Base-by-base conservation (phyloP, 495 filamentous ascomycete species). In the Tirmania nivea region DNA sequence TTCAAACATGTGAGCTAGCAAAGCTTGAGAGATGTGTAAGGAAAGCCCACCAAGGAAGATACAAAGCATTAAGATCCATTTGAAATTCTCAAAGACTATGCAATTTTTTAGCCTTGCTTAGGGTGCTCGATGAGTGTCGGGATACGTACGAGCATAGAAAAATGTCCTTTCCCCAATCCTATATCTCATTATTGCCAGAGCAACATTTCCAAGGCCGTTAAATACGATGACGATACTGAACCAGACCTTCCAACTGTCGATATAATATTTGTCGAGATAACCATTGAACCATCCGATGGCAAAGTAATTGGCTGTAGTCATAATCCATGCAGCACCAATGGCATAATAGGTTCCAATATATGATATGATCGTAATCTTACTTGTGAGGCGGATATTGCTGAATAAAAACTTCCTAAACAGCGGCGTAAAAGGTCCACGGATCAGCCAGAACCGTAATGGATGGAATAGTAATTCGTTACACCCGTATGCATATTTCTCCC, bases 281-380 rank as follows among this genome's bases (percentile, higher is more conserved):
- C 77, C 80, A 62, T 77, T 79, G 70, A 77, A 83, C 78, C 78
- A 82, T 52, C 81, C 83, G 52, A 83, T 75, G 51, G 83, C 67
- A 69, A 87, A 83, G 66, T 86, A 88, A 68, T 88, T 88, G 57
- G 71, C 69, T 9, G 78, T 70, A 2, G 83, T 86, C 69, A 88
- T 73, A 60, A 86, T 73, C 83, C 83, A 86, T 45, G 83, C 79
- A 9, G 80, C 78, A 20, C 74, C 83, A 55, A 88, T 80, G 52
- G 83, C 83, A 65, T 87, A 88, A 69, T 88, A 88, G 14, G 83
- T 87, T n/a, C 84, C 83, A 57, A 88, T 82, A 63, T 88, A 88
- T 0, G 83, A 83, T 60, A 86, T 70, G 59, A 87, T 81, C 35
- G 83, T 86, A 62, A 86, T 67, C 66, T 88, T 88, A 53, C 78